These are phyloP conservation scores for Ascochyta koolunga DNA, from an alignment of 2,329 filamentous ascomycete genomes.

Conservation along the genomic window DNA sequence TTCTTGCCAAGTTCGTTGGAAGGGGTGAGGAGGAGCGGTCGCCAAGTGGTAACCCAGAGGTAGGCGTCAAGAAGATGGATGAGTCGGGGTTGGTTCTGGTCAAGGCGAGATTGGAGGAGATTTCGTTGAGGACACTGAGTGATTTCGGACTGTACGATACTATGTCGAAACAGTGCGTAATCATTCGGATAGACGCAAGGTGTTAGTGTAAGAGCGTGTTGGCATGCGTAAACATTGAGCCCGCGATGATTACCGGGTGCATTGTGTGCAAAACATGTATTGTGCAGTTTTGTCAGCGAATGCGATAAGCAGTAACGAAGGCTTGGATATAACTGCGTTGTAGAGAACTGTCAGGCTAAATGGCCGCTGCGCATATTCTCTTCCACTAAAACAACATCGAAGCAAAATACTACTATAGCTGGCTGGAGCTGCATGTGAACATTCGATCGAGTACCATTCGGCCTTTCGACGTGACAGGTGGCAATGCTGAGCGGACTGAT, in stretches of 20 bases:
- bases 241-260: no score
- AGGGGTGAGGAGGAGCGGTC: slow-evolving; percentile 28
- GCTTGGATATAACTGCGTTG: neutral
- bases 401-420: neutral
- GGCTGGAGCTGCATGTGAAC: neutral
- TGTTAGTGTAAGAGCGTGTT: slow-evolving; percentile 19
- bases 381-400: slow-evolving; percentile 3
- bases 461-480: neutral
- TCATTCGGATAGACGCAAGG: slow-evolving; percentile 39
- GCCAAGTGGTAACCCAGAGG: slow-evolving; percentile 28
- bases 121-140: slow-evolving; percentile 42
- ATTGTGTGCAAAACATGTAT: no score
- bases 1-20: slow-evolving; percentile 33
- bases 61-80: slow-evolving; percentile 19
- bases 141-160: slow-evolving; percentile 47
- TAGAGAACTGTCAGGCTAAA: neutral
- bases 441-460: neutral
- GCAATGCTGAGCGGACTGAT: neutral
- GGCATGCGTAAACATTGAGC: no score
- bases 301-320: neutral
- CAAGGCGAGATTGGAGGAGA: slow-evolving; percentile 39
- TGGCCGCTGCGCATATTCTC: slow-evolving; percentile 3
- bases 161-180: slow-evolving; percentile 42
- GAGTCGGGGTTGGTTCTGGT: slow-evolving; percentile 32
- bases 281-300: neutral